Base-by-base conservation (phyloP, 352 stramenopile species). In the Phytophthora palmivora region DNA sequence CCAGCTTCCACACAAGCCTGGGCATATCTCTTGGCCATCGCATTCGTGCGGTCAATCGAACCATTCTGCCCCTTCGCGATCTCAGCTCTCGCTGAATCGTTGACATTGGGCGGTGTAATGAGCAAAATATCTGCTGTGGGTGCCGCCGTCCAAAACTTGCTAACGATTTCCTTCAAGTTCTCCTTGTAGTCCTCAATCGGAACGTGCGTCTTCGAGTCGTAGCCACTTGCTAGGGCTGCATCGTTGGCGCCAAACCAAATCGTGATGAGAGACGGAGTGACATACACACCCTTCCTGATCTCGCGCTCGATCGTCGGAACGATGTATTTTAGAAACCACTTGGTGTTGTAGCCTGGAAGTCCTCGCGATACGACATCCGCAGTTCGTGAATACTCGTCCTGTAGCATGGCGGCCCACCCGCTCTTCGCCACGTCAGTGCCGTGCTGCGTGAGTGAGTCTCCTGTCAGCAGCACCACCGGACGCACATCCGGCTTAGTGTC, bases 401-500 rank as follows among this genome's bases (percentile, higher is more conserved):
- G 64, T 7, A 85, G 49, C 41, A 70, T 51, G 1, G 59, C 42
- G 26, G 67, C 53, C 63, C 70, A 88, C 0, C 78, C 76, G 26
- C 45, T 56, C 16, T 60, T 55, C 4, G 39, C n/a, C 7, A 65
- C 57, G 15, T 79, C 36, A 3, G 45, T 61, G 26, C 58, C 74
- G 15, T 61, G 61, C 38, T 85, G 28, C 0, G 70, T 83, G 34
- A 84, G 60, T 39, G 75, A 84, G 42, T 87, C 78, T 11, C 78
- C 78, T 0, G 64, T 64, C 14, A 77, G 21, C 26, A 70, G 14
- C 4, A 76, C 30, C 15, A 63, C 50, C 41, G 71, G 71, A n/a
- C 75, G 67, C 7, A 42, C n/a, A 14, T 62, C 10, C 4, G 48
- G 48, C 14, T 61, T 55, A 7, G 36, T 54, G 21, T 67, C 56